Evolutionary conservation across 2,329 filamentous ascomycete genomes (phyloP).

Genomic region (Clonostachys solani): DNA sequence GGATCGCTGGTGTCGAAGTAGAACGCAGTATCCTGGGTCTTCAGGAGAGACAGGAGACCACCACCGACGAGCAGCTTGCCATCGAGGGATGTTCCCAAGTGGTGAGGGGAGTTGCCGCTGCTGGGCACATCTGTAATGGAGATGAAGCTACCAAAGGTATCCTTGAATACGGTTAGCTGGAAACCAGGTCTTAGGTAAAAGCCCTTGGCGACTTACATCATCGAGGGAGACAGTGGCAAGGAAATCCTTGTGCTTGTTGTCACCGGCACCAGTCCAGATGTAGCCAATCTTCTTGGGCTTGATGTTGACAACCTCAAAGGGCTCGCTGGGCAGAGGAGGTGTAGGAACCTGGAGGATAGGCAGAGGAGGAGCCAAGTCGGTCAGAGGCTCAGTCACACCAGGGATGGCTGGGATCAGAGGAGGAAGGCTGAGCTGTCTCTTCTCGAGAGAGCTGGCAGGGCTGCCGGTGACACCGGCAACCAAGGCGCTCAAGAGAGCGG

Average conservation of each 20-base stretch:
- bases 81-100: conserved; percentile 48
- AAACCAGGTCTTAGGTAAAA: background rate
- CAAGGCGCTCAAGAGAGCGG: conserved; percentile 9
- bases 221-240: conserved; percentile 54
- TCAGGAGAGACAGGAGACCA: conserved; percentile 53
- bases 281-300: conserved; percentile 64
- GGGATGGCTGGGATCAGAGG: conserved; percentile 55
- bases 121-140: conserved; percentile 53
- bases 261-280: conserved; percentile 58
- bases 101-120: conserved; percentile 58
- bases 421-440: conserved; percentile 31
- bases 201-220: conserved; percentile 30
- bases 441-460: conserved; percentile 5
- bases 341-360: conserved; percentile 56
- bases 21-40: conserved; percentile 57
- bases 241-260: conserved; percentile 57
- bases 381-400: conserved; percentile 53
- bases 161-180: conserved; percentile 20
- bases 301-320: conserved; percentile 47
- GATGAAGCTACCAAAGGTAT: conserved; percentile 57
- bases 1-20: conserved; percentile 58
- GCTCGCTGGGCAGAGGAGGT: conserved; percentile 49
- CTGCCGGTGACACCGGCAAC: conserved; percentile 8
- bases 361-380: conserved; percentile 42
- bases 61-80: conserved; percentile 55